Conservation (phyloP, 1,284 basidiomycete genomes). For the Stygiomarasmius scandens region DNA sequence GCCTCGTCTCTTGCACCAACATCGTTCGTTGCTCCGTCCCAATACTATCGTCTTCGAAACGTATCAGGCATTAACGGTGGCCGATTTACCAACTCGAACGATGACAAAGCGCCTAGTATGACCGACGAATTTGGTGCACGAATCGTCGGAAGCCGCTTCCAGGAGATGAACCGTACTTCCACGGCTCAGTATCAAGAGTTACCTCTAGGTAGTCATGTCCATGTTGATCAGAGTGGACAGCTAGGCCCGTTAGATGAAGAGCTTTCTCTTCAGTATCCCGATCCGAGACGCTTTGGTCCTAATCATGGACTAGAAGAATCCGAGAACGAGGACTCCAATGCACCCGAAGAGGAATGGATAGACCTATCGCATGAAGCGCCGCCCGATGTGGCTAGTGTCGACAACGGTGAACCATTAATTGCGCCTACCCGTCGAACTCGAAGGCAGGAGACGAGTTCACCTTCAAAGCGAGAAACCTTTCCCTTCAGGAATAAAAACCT, state of each 20-base stretch:
- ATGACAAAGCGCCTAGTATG: constrained; percentile 45
- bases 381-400: constrained; percentile 18
- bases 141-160: constrained; percentile 68
- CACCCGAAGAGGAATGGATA: constrained; percentile 21
- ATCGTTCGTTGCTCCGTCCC: constrained; percentile 76
- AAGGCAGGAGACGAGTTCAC: constrained; percentile 32
- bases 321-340: constrained; percentile 38
- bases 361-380: constrained; percentile 20
- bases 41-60: constrained; percentile 71
- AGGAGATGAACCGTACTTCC: constrained; percentile 63
- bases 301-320: constrained; percentile 47
- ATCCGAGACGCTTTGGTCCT: constrained; percentile 54
- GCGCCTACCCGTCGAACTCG: constrained; percentile 30
- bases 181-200: constrained; percentile 56
- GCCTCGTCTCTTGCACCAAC: constrained; percentile 71
- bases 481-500: constrained; percentile 48
- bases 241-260: constrained; percentile 34
- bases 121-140: constrained; percentile 63
- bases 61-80: constrained; percentile 66
- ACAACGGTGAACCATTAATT: constrained; percentile 26
- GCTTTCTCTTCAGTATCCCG: constrained; percentile 44
- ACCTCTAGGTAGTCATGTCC: constrained; percentile 65
- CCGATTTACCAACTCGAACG: constrained; percentile 48
- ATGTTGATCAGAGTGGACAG: constrained; percentile 55
- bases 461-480: constrained; percentile 59